Conservation (phyloP, 768 basidiomycete genomes). For the Kwoniella pini region DNA sequence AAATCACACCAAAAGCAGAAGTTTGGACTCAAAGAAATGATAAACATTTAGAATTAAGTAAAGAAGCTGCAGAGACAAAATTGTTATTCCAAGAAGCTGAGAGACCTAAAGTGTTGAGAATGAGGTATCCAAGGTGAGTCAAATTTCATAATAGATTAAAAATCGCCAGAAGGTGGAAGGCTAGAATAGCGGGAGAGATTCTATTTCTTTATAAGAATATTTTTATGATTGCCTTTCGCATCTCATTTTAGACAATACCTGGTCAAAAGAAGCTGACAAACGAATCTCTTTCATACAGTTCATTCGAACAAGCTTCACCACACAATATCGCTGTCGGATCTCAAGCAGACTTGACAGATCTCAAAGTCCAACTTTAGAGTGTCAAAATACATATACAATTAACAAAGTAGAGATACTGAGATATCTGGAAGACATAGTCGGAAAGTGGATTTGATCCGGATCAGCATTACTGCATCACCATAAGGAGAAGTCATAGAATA, state of each 20-base stretch:
- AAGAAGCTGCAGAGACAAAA: conserved; percentile 53
- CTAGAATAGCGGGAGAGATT: too few species aligned
- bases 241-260: too few species aligned
- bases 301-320: conserved; percentile 55
- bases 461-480: too few species aligned
- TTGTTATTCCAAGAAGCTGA: conserved; percentile 57
- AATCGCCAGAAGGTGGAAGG: neutral
- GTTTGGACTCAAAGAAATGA: conserved; percentile 54
- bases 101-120: conserved; percentile 51
- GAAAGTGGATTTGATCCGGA: too few species aligned
- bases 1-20: conserved; percentile 47
- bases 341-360: conserved; percentile 52
- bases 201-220: too few species aligned
- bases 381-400: neutral
- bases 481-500: too few species aligned
- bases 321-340: conserved; percentile 53
- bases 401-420: too few species aligned
- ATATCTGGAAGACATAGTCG: too few species aligned
- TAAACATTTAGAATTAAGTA: conserved; percentile 54
- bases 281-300: conserved; percentile 25
- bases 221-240: too few species aligned
- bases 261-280: too few species aligned
- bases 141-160: neutral
- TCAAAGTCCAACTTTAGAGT: conserved; percentile 40
- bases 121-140: conserved; percentile 55